A percentile compares a stretch with the other conserved stretches of the same genome.
phyloP scores from a whole-genome alignment of 2,329 filamentous ascomycete species.

The Claviceps purpurea region DNA sequence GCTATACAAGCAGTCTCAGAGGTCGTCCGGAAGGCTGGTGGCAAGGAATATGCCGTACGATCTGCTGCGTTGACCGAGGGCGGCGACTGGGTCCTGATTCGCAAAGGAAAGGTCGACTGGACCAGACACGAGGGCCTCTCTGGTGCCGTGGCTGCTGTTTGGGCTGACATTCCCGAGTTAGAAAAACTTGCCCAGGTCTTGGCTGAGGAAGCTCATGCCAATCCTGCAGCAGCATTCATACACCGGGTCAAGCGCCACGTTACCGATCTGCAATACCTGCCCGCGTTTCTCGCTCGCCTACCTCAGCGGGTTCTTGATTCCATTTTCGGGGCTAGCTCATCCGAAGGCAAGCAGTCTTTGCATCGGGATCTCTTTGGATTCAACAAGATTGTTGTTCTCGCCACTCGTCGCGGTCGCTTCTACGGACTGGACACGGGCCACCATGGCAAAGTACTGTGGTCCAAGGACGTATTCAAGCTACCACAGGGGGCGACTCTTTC shows the following conservation, averaged over 20 bases:
- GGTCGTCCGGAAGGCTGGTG: conserved; percentile 56
- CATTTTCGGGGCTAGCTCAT: conserved; percentile 42
- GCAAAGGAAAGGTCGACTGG: conserved; percentile 74
- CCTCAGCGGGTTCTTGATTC: conserved; percentile 55
- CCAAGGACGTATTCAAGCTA: conserved; percentile 47
- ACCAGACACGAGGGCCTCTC: conserved; percentile 68
- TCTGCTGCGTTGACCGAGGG: conserved; percentile 55
- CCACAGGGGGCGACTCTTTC: conserved; percentile 44
- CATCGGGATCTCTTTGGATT: conserved; percentile 71
- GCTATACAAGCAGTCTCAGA: conserved; percentile 65
- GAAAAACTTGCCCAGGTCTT: conserved; percentile 68
- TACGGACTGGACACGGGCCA: conserved; percentile 68
- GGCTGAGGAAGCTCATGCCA: conserved; percentile 76
- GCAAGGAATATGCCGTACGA: conserved; percentile 60
- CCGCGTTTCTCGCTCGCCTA: conserved; percentile 56
- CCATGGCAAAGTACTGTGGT: conserved; percentile 66
- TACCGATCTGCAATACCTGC: conserved; percentile 63
- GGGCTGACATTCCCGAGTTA: conserved; percentile 61
- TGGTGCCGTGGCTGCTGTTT: conserved; percentile 66
- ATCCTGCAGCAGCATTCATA: conserved; percentile 66
- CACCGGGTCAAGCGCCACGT: conserved; percentile 76
- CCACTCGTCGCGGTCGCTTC: conserved; percentile 64
- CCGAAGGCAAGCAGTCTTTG: conserved; percentile 31
- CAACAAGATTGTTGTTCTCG: conserved; percentile 70
- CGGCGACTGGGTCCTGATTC: conserved; percentile 69